Percentiles rank a stretch among this genome's conserved stretches.
phyloP scores from a whole-genome alignment of 1,284 basidiomycete species.

The Pseudozyma pruni region DNA sequence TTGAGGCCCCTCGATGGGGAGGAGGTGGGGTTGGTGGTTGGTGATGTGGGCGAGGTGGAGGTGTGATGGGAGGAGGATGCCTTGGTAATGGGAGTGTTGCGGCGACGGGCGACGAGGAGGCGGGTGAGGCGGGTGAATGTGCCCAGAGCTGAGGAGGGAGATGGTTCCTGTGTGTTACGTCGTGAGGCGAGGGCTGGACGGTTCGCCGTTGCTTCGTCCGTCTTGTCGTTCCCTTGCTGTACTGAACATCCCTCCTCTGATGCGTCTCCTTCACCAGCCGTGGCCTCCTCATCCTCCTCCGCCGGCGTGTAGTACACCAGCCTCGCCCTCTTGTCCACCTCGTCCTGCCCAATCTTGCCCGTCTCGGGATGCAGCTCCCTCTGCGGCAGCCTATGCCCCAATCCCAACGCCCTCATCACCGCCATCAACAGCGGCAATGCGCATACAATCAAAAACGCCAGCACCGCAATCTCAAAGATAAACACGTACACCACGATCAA shows the following conservation, averaged over 20 bases:
- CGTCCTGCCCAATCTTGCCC: constrained; percentile 49
- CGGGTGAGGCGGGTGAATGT: constrained; percentile 21
- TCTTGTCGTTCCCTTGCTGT: not conserved
- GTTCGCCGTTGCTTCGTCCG: not conserved
- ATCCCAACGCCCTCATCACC: constrained; percentile 51
- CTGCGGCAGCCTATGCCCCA: constrained; percentile 40
- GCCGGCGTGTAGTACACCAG: constrained; percentile 57
- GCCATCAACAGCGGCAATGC: constrained; percentile 53
- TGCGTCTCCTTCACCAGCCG: not conserved
- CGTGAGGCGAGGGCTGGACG: constrained; percentile 24
- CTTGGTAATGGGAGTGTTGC: not conserved
- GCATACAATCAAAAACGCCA: constrained; percentile 54
- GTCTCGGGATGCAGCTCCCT: constrained; percentile 49
- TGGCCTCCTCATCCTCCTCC: constrained; percentile 28
- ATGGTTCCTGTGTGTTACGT: constrained; percentile 18
- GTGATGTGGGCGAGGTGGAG: not conserved
- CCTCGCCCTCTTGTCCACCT: constrained; percentile 49
- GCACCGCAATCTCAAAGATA: constrained; percentile 53
- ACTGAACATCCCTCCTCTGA: not conserved
- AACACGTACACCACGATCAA: constrained; percentile 55
- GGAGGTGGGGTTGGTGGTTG: not conserved
- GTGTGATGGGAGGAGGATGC: too few relatives aligned
- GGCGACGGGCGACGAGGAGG: constrained; percentile 19
- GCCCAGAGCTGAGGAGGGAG: constrained; percentile 5
- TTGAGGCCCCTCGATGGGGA: constrained; percentile 17